phyloP scores from a whole-genome alignment of 345 rosid species.

The Crucihimalaya himalaica region DNA sequence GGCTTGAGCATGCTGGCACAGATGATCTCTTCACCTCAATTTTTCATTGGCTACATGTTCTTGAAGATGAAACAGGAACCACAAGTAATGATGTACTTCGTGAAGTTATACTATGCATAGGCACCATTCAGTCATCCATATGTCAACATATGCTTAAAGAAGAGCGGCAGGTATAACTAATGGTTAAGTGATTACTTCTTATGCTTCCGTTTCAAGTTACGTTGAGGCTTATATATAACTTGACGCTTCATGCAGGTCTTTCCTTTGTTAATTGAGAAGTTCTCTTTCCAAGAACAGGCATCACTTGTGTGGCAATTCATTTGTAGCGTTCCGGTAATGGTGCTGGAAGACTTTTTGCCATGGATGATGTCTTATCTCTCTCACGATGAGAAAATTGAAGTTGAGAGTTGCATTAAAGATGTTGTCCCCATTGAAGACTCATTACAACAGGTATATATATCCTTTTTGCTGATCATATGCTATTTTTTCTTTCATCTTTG shows the following conservation, averaged over 20 bases:
- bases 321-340: conserved; percentile 83
- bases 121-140: conserved; percentile 84
- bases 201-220: no score
- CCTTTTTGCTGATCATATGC: conserved; percentile 24
- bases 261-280: conserved; percentile 77
- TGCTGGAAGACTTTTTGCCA: conserved; percentile 75
- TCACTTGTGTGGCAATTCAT: conserved; percentile 84
- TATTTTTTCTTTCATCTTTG: conserved; percentile 1
- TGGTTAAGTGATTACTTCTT: no score
- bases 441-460: conserved; percentile 54
- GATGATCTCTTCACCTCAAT: conserved; percentile 74
- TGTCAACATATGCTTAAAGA: conserved; percentile 93
- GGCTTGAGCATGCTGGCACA: conserved; percentile 86
- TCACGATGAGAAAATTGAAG: conserved; percentile 61
- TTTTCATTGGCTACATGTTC: conserved; percentile 64
- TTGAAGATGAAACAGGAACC: conserved; percentile 56
- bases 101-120: conserved; percentile 75
- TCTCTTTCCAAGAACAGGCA: conserved; percentile 74
- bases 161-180: conserved; percentile 91
- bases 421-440: conserved; percentile 69
- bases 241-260: conserved; percentile 50
- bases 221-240: not conserved
- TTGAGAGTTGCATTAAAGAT: conserved; percentile 62
- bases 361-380: conserved; percentile 80
- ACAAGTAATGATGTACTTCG: conserved; percentile 47